These are phyloP conservation scores for Suillus luteus DNA, from an alignment of 768 basidiomycete species.

Conservation along the genomic window DNA sequence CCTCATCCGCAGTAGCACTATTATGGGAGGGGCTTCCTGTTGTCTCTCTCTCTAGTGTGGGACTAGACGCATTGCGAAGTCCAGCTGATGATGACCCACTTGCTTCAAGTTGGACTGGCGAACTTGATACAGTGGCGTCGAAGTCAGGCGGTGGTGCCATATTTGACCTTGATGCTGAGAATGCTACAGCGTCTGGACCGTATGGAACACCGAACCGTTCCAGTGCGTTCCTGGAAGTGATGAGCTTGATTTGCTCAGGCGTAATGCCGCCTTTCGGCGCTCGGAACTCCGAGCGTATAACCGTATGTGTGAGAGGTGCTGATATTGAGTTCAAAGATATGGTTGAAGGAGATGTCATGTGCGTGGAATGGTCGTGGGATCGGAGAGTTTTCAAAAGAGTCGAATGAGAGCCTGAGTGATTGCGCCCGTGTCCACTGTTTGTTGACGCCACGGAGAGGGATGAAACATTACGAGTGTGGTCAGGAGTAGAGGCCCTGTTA, in stretches of 20 bases:
- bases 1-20: constrained; percentile 1
- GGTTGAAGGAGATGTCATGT: constrained; percentile 63
- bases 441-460: constrained; percentile 24
- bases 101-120: neutral
- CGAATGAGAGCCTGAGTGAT: constrained; percentile 39
- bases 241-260: constrained; percentile 61
- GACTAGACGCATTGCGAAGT: neutral
- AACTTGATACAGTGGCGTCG: constrained; percentile 28
- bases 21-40: neutral
- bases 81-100: neutral
- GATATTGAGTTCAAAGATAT: constrained; percentile 78
- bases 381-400: constrained; percentile 28
- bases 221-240: constrained; percentile 67
- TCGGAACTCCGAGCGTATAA: constrained; percentile 67
- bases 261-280: constrained; percentile 53
- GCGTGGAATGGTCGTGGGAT: constrained; percentile 42
- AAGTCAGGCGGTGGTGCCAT: constrained; percentile 57
- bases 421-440: constrained; percentile 36
- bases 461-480: constrained; percentile 21
- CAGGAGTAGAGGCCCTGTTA: constrained; percentile 25
- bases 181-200: constrained; percentile 71
- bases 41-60: neutral
- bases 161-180: constrained; percentile 47
- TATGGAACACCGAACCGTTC: constrained; percentile 76
- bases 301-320: constrained; percentile 73